phyloP scores from a whole-genome alignment of 2,329 filamentous ascomycete genomes.

The Fusarium anguioides region DNA sequence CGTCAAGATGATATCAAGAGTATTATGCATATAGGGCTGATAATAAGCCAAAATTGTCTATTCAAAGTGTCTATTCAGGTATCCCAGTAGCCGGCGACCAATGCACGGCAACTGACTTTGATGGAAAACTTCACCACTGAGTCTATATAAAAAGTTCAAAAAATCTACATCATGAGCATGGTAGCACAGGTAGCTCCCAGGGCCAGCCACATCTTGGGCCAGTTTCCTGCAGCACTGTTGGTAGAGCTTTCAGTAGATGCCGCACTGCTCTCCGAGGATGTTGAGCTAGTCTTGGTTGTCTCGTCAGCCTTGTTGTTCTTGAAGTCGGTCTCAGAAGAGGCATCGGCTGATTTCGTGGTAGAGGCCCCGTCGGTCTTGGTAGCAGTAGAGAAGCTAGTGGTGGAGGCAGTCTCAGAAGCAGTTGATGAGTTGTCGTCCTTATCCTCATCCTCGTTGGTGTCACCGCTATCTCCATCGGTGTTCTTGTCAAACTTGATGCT shows the following conservation, averaged over 20 bases:
- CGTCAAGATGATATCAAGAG: too few relatives aligned
- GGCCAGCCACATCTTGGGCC: slow-evolving; percentile 21
- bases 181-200: slow-evolving; percentile 1
- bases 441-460: background rate
- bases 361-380: background rate
- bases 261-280: background rate
- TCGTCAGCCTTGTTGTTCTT: slow-evolving; percentile 22
- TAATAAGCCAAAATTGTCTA: too few relatives aligned
- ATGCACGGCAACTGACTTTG: too few relatives aligned
- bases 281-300: background rate
- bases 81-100: too few relatives aligned
- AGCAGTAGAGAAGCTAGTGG: background rate
- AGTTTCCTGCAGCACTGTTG: slow-evolving; percentile 2
- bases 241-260: slow-evolving; percentile 1
- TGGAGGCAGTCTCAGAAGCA: background rate
- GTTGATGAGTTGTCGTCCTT: background rate
- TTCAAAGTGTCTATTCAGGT: too few relatives aligned
- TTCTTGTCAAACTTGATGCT: slow-evolving; percentile 41
- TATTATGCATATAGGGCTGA: too few relatives aligned
- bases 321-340: background rate
- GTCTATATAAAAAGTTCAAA: too few relatives aligned
- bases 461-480: background rate
- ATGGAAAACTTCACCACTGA: too few relatives aligned
- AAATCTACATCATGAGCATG: slow-evolving; percentile 5
- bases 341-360: slow-evolving; percentile 8